Evolutionary conservation across 2,329 filamentous ascomycete species (phyloP).

Genomic region (Aspergillus amoenus): DNA sequence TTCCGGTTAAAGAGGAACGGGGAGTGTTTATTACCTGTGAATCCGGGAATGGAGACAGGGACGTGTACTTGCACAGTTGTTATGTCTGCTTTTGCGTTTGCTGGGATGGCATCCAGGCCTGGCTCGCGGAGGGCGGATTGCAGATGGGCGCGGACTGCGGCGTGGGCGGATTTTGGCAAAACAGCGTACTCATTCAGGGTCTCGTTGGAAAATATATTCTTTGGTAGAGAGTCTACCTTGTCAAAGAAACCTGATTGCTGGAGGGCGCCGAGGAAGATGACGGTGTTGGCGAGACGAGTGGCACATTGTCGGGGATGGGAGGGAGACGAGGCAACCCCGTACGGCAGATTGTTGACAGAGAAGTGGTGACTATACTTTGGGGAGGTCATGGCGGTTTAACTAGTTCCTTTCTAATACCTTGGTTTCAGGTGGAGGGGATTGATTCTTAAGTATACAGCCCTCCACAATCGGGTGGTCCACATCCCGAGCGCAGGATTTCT

Average conservation of each 20-base stretch:
- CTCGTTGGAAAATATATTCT: conserved; percentile 31
- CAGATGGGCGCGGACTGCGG: conserved; percentile 43
- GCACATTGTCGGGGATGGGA: conserved; percentile 46
- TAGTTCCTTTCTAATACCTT: too few species aligned
- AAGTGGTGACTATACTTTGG: conserved; percentile 37
- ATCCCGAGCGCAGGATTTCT: background rate
- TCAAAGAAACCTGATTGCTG: conserved; percentile 31
- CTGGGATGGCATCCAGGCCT: conserved; percentile 14
- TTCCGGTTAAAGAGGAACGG: conserved; percentile 13
- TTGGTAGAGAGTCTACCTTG: conserved; percentile 19
- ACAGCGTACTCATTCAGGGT: conserved; percentile 54
- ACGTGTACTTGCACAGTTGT: conserved; percentile 51
- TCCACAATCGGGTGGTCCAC: background rate
- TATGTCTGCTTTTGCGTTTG: conserved; percentile 29
- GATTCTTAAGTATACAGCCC: background rate
- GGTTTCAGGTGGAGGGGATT: background rate
- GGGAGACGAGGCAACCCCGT: conserved; percentile 50
- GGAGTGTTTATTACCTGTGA: conserved; percentile 58
- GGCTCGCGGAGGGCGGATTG: conserved; percentile 16
- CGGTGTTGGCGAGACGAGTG: conserved; percentile 52
- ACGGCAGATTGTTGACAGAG: conserved; percentile 55
- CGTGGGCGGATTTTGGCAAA: conserved; percentile 40
- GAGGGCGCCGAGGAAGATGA: conserved; percentile 54
- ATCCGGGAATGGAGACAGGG: conserved; percentile 57
- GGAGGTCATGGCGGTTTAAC: conserved; percentile 14